Evolutionary conservation across 2,329 filamentous ascomycete species (phyloP), one percentile per base, ranked within the genome.

Genomic region (Fusarium buharicum): DNA sequence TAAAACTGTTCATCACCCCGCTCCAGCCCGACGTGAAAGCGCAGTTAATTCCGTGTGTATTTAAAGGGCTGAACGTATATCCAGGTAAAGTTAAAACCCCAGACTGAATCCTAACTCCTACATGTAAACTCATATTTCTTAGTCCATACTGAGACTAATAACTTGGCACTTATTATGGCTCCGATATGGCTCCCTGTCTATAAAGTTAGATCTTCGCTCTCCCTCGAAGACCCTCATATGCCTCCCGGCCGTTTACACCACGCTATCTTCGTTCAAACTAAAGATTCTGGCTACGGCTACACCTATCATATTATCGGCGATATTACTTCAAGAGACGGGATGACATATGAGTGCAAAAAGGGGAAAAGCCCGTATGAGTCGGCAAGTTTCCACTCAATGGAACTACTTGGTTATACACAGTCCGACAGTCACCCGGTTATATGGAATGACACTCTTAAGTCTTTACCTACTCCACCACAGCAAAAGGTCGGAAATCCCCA

Each of bases 341-440:
- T 53, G 34, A 22, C 1, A 16, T 54, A 54, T 2, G 18, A 50
- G 6, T 22, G 24, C 0, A 36, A 17, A 8, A 13, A 41, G 4
- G 12, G 6, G 0, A 12, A 7, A 2, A 14, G n/a, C 8, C 28
- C 45, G 0, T 12, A 13, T 0, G 4, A 50, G 0, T 9, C 18
- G 1, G 20, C 31, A 5, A 5, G 1, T 0, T 41, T 36, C 0
- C 0, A 41, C 5, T 40, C 3, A 10, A 40, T 27, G 6, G 12
- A 54, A 11, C 2, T 36, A 0, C 4, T 54, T 2, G 45, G 36
- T 2, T 54, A 30, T 11, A 36, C 28, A 0, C 0, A n/a, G 0
- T n/a, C 16, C 0, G 7, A 34, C 2, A 6, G 0, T 0, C 17
- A 50, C 12, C 28, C 38, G 1, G 6, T 4, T 9, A 6, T 4